Percentiles rank a stretch among this genome's conserved stretches.
phyloP scores from a whole-genome alignment of 345 rosid genomes.

The Lagerstroemia speciosa region DNA sequence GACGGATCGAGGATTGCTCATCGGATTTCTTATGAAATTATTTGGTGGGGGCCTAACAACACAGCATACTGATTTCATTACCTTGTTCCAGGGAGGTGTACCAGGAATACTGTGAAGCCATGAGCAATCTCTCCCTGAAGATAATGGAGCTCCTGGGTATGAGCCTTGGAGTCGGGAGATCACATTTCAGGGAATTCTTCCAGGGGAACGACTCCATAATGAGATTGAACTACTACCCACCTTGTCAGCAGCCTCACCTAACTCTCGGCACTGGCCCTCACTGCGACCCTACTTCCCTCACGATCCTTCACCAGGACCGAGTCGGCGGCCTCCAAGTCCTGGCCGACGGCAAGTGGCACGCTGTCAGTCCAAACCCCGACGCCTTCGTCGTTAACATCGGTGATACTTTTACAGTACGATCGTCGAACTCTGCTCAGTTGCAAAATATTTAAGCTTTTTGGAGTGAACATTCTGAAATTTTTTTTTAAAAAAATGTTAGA shows the following conservation, averaged over 20 bases:
- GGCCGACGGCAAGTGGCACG: conserved; percentile 46
- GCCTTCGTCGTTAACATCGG: conserved; percentile 70
- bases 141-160: conserved; percentile 53
- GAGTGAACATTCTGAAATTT: too few species aligned
- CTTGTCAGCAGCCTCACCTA: conserved; percentile 48
- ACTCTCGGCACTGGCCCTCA: conserved; percentile 69
- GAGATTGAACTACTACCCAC: conserved; percentile 59
- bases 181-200: conserved; percentile 39
- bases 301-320: conserved; percentile 69
- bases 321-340: conserved; percentile 64
- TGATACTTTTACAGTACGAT: conserved; percentile 59
- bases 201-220: conserved; percentile 51
- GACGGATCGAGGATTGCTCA: too few species aligned
- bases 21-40: background rate
- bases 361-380: conserved; percentile 29
- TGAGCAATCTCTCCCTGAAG: conserved; percentile 32
- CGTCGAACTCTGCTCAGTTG: too few species aligned
- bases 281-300: conserved; percentile 61
- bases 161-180: conserved; percentile 39
- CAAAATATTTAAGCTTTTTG: too few species aligned
- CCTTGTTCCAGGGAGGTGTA: conserved; percentile 42
- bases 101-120: conserved; percentile 49
- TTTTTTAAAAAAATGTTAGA: too few species aligned
- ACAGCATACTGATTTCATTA: too few species aligned
- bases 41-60: background rate